Base-by-base conservation (phyloP, 2,329 filamentous ascomycete species). In the Alternaria postmessia region DNA sequence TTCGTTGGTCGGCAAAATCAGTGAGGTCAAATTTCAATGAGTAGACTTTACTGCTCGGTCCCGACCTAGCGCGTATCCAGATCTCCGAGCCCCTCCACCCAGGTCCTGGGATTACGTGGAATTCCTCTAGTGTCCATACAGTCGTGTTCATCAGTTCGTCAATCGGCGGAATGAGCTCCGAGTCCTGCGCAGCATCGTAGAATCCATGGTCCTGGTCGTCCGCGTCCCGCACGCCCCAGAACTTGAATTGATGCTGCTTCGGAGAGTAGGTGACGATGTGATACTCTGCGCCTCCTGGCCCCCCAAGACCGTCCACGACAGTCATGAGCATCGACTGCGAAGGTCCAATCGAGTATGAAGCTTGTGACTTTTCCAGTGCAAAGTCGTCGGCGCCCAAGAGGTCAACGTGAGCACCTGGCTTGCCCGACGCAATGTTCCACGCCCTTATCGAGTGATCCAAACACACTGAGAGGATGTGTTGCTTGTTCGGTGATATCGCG, bases 181-280 rank as follows among this genome's bases (percentile, higher is more conserved):
- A 74, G 11, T 85, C 83, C 0, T 91, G 86, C 67, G 91, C 93
- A 22, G 92, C 81, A 68, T 96, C 92, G 63, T 88, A 86, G 14
- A 96, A 83, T 8, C 88, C 84, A 20, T 93, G 76, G 3, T 81
- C 83, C 65, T 80, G 66, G 68, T 81, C 65, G 69, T 90, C 84
- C 68, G 86, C 86, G 54, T 89, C 87, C 66, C 89, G 87, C 18
- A 91, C 86, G 54, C 87, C 87, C 92, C 94, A 99, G 75, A 99
- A 94, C 77, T 97, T 98, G 84, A 99, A 98, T 74, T 94, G 90
- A 36, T 95, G 87, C 30, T 93, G 91, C 64, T 95, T 88, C 0
- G 95, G 94, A 11, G 94, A 97, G 78, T 93, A 97, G 8, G 93
- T 94, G 38, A 92, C 88, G 54, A 94, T 86, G 59, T 86, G 85